phyloP scores from a whole-genome alignment of 2,329 filamentous ascomycete genomes.

The Huntiella moniliformis region DNA sequence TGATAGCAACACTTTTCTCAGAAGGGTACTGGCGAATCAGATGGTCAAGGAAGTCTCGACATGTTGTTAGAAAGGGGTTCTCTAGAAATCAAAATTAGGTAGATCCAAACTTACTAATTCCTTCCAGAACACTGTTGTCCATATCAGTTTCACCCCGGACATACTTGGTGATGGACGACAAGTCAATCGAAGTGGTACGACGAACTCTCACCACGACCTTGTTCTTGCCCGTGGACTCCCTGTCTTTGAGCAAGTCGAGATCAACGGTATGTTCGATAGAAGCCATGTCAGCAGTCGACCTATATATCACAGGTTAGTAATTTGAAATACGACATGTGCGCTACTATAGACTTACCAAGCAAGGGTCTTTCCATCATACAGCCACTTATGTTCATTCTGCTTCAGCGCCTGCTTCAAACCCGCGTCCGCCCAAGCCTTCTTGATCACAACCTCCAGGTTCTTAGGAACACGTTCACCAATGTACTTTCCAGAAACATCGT shows the following conservation, averaged over 20 bases:
- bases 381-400: conserved; percentile 30
- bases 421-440: conserved; percentile 56
- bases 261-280: conserved; percentile 45
- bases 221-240: conserved; percentile 19
- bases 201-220: conserved; percentile 42
- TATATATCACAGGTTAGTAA: conserved; percentile 13
- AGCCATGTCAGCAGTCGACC: conserved; percentile 17
- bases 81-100: too few species aligned
- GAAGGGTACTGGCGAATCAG: conserved; percentile 65
- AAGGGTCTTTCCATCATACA: conserved; percentile 70
- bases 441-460: conserved; percentile 36
- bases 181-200: conserved; percentile 47
- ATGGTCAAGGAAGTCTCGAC: conserved; percentile 61
- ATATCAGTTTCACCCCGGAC: conserved; percentile 40
- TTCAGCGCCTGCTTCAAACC: conserved; percentile 36
- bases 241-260: conserved; percentile 35
- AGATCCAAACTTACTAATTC: conserved; percentile 33
- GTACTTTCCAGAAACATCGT: conserved; percentile 34
- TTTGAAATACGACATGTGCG: neutral
- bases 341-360: conserved; percentile 45
- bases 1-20: conserved; percentile 47
- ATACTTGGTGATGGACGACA: conserved; percentile 48
- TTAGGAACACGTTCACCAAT: conserved; percentile 7
- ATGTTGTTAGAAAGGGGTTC: neutral
- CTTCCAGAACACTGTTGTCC: conserved; percentile 51